Base-by-base conservation (phyloP, 108 stramenopile genomes). In the Hondaea fermentalgiana region DNA sequence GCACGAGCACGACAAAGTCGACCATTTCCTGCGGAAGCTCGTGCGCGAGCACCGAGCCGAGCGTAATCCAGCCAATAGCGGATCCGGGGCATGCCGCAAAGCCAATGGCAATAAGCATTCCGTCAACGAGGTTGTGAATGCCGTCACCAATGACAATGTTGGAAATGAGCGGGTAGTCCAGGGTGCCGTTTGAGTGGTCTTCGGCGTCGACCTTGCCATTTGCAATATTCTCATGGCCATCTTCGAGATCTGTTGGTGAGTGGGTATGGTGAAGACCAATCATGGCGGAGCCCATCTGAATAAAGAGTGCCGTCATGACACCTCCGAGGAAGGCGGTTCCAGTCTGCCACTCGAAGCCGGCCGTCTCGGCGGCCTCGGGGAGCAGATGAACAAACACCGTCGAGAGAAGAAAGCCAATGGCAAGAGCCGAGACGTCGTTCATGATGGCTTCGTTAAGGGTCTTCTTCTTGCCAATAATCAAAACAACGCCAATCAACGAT, bases 21-120 rank as follows among this genome's bases (percentile, higher is more conserved):
- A 59, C 59, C 28, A 88, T 5, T 45, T 88, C 87, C 5, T 88
- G 87, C 25, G 87, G 87, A 8, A 88, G 58, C 44, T 88, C 87
- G 87, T 88, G 87, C n/a, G 49, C 45, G 51, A 83, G 45, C 6
- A 83, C 23, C 8, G 76, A 43, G n/a, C 23, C 76, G 49, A 53
- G 25, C n/a, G 51, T 23, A 35, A 83, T 53, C 76, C 76, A 83
- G 25, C 76, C 76, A 83, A 83, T 47, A 0, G 8, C 10, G 42
- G 64, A 69, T 1, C 3, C 45, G 19, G 76, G 76, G 28, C 76
- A 83, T 43, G 51, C 76, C 12, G 76, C n/a, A 45, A 83, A 83
- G n/a, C 43, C 45, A 53, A 83, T 53, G 25, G 23, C 76, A 35
- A 83, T 47, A 23, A 83, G 12, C 49, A 83, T 53, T 2, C 76